These are phyloP conservation scores for Metschnikowia lochheadii DNA, from an alignment of 805 yeast genomes.

Conservation along the genomic window DNA sequence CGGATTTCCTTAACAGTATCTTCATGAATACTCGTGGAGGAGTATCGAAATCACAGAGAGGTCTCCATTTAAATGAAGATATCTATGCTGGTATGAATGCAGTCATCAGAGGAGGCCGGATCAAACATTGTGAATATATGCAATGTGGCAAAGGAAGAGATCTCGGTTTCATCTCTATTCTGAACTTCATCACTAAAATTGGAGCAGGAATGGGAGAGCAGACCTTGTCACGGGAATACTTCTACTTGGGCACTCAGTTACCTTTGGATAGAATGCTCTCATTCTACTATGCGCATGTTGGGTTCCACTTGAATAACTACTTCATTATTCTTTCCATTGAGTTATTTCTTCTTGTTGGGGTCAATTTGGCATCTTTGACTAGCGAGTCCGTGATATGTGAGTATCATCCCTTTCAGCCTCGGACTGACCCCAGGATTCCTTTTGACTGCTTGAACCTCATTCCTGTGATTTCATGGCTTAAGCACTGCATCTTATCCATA, in stretches of 20 bases:
- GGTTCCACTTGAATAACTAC: conserved; percentile 78
- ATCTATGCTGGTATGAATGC: conserved; percentile 88
- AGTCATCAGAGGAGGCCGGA: conserved; percentile 78
- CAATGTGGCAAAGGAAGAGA: conserved; percentile 93
- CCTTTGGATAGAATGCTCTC: conserved; percentile 79
- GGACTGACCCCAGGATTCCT: conserved; percentile 63
- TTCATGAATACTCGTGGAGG: conserved; percentile 87
- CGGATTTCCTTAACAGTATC: conserved; percentile 72
- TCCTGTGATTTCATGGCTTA: conserved; percentile 77
- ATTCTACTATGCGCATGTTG: conserved; percentile 82
- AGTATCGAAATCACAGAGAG: conserved; percentile 82
- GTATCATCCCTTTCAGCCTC: conserved; percentile 61
- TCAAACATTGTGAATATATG: conserved; percentile 81
- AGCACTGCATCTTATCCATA: conserved; percentile 76
- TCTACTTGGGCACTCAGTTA: conserved; percentile 73
- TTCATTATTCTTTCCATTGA: conserved; percentile 75
- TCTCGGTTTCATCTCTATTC: conserved; percentile 80
- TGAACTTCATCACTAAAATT: conserved; percentile 81
- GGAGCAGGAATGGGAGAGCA: conserved; percentile 96
- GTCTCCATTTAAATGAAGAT: conserved; percentile 82
- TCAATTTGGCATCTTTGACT: conserved; percentile 68
- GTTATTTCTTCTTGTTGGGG: conserved; percentile 63
- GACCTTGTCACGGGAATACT: conserved; percentile 79
- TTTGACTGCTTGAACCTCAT: conserved; percentile 68
- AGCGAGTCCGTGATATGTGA: conserved; percentile 67